phyloP scores from a whole-genome alignment of 1,284 basidiomycete genomes.

The Leccinum pachyderme region DNA sequence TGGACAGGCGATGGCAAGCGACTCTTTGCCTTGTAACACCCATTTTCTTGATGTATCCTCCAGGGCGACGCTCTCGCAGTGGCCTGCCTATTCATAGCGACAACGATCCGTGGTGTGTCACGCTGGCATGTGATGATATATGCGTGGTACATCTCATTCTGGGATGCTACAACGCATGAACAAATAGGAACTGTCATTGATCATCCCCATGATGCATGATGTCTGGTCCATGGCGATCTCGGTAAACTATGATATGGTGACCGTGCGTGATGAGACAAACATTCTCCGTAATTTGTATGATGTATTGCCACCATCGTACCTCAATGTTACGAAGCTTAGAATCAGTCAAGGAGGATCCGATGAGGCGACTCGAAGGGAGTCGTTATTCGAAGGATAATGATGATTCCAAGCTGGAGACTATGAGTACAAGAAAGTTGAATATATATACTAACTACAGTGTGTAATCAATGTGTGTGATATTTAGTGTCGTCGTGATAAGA shows the following conservation, averaged over 20 bases:
- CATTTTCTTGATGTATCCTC: neutral
- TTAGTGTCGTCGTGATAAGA: too few species aligned
- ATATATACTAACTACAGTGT: too few species aligned
- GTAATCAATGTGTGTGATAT: too few species aligned
- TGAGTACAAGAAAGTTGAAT: too few species aligned
- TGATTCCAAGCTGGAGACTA: too few species aligned
- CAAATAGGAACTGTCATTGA: neutral
- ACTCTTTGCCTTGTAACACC: neutral
- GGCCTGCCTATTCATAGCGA: neutral
- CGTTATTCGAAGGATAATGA: too few species aligned
- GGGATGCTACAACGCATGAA: neutral
- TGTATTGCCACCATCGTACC: neutral
- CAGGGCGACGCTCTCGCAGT: neutral
- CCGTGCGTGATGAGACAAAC: neutral
- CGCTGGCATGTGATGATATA: neutral
- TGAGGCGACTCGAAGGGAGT: too few species aligned
- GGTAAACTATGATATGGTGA: neutral
- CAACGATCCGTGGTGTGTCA: neutral
- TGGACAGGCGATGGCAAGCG: neutral
- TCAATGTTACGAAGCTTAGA: too few species aligned
- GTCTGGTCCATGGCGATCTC: neutral
- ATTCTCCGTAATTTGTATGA: neutral
- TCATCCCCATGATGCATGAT: neutral
- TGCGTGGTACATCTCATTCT: neutral
- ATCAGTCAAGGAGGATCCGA: too few species aligned